Base-by-base conservation (phyloP, 192 early-diverging fungal species). In the Gorgonomyces haynaldii region DNA sequence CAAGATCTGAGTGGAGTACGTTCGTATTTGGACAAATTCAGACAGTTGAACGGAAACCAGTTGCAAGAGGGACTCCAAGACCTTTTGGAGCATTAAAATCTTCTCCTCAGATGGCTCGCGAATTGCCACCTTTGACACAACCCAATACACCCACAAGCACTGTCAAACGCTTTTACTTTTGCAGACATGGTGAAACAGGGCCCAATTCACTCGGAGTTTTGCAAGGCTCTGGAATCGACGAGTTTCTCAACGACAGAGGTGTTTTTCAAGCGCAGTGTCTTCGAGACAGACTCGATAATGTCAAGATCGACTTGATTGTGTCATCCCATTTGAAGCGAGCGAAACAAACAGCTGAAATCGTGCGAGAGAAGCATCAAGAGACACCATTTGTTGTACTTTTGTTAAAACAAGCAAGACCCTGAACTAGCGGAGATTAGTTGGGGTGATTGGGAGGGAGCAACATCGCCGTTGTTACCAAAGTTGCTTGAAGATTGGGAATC, bases 181-280 rank as follows among this genome's bases (percentile, higher is more conserved):
- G 68, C 37, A 29, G 73, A 10, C 73, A 76, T 48, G 73, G 69
- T 2, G 72, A 73, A 49, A 76, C 73, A 0, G 62, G 50, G 1
- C 51, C 64, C 1, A 76, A 76, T 49, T 57, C 66, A 4, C 24
- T 16, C 16, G 61, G 64, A 17, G 37, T 66, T n/a, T 36, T 76
- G 43, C 69, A 72, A 45, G 69, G 73, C 28, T 53, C 47, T 16
- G 66, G 69, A 13, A 64, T 70, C 40, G 55, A 76, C 37, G 21
- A 59, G 35, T 24, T 24, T 8, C 58, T 76, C 13, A 71, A 66
- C 37, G 56, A 20, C 5, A 51, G 12, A 43, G 66, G 66, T 4
- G 37, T 47, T 2, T 12, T n/a, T 12, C 66, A 69, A 44, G 66
- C 66, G 10, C 45, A 58, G 13, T 28, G 36, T 24, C 52, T 69